Conservation (phyloP, 2,329 filamentous ascomycete genomes). For the Fusarium tupiense region DNA sequence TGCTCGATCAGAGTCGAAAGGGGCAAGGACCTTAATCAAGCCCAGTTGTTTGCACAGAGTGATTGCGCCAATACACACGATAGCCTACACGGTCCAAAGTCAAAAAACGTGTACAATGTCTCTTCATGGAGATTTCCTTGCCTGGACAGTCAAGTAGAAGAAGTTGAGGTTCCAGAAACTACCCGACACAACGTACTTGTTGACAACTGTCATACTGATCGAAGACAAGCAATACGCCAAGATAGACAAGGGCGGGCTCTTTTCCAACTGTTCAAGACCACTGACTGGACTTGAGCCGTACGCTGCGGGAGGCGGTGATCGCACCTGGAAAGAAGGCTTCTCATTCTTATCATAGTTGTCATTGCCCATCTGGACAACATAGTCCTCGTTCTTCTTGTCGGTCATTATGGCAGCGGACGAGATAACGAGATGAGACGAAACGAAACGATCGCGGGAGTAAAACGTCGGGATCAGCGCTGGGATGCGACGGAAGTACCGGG, state of each 20-base stretch:
- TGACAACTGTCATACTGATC: slow-evolving; percentile 99
- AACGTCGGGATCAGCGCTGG: slow-evolving; percentile 22
- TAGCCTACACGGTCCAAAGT: slow-evolving; percentile 65
- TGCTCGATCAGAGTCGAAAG: slow-evolving; percentile 87
- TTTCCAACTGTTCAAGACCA: slow-evolving; percentile 62
- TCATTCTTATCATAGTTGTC: slow-evolving; percentile 60
- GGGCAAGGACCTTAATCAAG: slow-evolving; percentile 82
- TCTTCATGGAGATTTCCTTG: slow-evolving; percentile 55
- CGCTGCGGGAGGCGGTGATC: slow-evolving; percentile 27
- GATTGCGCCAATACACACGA: slow-evolving; percentile 90
- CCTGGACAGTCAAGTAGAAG: slow-evolving; percentile 92
- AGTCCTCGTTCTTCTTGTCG: slow-evolving; percentile 91
- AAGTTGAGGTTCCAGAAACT: slow-evolving; percentile 95
- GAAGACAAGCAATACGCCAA: slow-evolving; percentile 92
- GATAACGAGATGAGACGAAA: background rate
- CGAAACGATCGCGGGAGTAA: slow-evolving; percentile 42
- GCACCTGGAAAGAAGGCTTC: slow-evolving; percentile 61
- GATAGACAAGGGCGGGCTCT: slow-evolving; percentile 83
- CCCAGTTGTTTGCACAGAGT: slow-evolving; percentile 82
- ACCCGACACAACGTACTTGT: slow-evolving; percentile 97
- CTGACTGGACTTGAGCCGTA: slow-evolving; percentile 25
- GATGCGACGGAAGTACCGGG: slow-evolving; percentile 19
- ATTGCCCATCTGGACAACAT: slow-evolving; percentile 75
- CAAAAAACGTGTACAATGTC: background rate
- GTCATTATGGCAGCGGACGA: slow-evolving; percentile 65